These are phyloP conservation scores for Saturnispora bothae DNA, from an alignment of 805 yeast genomes.

Conservation along the genomic window DNA sequence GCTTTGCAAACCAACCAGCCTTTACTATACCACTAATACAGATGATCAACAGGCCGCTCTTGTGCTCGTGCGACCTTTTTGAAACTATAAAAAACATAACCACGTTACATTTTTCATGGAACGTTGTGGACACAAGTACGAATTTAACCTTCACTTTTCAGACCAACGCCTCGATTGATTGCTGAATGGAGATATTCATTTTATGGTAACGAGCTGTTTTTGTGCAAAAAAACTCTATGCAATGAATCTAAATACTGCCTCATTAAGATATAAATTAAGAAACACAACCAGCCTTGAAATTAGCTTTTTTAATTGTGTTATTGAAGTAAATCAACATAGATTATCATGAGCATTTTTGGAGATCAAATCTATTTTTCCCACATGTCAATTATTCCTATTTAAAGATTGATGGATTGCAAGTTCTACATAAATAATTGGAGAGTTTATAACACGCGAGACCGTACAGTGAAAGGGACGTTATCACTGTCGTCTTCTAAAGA, in stretches of 20 bases:
- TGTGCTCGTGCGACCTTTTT: slow-evolving; percentile 2
- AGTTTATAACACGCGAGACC: background rate
- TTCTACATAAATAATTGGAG: background rate
- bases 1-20: background rate
- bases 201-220: too few relatives aligned
- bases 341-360: too few relatives aligned
- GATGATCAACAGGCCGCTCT: background rate
- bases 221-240: too few relatives aligned
- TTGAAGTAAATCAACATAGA: too few relatives aligned
- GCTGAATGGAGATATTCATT: too few relatives aligned
- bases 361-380: too few relatives aligned
- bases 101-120: slow-evolving; percentile 1
- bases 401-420: background rate
- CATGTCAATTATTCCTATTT: too few relatives aligned
- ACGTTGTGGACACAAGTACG: background rate
- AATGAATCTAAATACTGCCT: too few relatives aligned
- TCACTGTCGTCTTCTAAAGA: background rate
- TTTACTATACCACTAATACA: background rate
- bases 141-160: background rate
- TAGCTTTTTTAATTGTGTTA: too few relatives aligned
- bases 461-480: background rate
- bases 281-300: too few relatives aligned
- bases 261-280: too few relatives aligned
- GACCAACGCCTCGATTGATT: background rate
- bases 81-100: background rate